These are phyloP conservation scores for Vigna radiata DNA, from an alignment of 306 rosid species.

Conservation along the genomic window DNA sequence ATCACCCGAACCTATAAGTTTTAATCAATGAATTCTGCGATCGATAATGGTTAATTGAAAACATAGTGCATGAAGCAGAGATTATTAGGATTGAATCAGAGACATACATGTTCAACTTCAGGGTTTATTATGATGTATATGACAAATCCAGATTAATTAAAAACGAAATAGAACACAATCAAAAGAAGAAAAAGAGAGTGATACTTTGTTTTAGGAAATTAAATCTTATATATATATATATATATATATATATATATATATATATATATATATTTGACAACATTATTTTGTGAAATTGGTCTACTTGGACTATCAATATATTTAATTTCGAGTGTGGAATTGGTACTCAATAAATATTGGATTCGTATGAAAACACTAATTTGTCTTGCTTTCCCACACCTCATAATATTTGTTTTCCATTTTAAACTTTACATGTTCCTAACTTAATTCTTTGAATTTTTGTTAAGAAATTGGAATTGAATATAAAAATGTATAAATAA, in stretches of 20 bases:
- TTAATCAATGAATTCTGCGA: background rate
- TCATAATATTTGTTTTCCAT: background rate
- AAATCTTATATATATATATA: no score
- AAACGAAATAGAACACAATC: no score
- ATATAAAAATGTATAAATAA: no score
- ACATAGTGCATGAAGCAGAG: no score
- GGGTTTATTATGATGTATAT: no score
- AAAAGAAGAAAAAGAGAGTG: no score
- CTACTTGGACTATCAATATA: background rate
- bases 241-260: no score
- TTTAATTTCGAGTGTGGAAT: background rate
- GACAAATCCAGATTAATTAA: no score
- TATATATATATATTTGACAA: background rate
- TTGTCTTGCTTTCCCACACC: background rate
- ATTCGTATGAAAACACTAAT: constrained; percentile 2
- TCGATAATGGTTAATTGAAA: no score
- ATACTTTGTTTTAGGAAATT: background rate
- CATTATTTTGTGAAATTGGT: background rate
- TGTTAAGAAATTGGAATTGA: no score
- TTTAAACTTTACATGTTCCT: background rate
- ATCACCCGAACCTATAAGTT: background rate
- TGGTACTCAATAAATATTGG: constrained; percentile 14
- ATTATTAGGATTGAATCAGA: background rate
- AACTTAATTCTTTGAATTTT: background rate
- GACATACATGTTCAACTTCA: no score